These are phyloP conservation scores for Cryphonectria naterciae DNA, from an alignment of 2,329 filamentous ascomycete species.

Conservation along the genomic window DNA sequence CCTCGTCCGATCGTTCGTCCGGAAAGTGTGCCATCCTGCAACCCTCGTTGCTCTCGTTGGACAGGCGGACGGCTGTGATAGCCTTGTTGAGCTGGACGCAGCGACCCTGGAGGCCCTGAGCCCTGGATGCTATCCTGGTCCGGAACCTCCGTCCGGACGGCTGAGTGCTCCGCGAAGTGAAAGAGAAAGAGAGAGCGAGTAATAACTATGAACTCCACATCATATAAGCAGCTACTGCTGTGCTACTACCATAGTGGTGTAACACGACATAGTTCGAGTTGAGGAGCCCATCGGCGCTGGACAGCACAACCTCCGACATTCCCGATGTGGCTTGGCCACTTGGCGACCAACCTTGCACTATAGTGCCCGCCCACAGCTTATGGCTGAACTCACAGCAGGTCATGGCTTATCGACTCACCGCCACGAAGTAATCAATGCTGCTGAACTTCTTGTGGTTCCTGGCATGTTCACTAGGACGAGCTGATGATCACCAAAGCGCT, in stretches of 20 bases:
- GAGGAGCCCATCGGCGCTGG: neutral
- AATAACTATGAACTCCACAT: neutral
- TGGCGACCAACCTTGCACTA: neutral
- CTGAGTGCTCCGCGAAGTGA: neutral
- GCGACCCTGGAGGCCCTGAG: neutral
- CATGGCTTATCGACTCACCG: conserved; percentile 2
- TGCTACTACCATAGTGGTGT: neutral
- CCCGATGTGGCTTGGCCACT: conserved; percentile 15
- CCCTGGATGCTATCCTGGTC: neutral
- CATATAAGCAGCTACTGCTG: neutral
- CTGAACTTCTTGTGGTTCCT: neutral
- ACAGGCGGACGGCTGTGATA: conserved; percentile 2
- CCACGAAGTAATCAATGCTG: neutral
- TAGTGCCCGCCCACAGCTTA: neutral
- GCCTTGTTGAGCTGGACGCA: conserved; percentile 8
- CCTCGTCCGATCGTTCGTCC: conserved; percentile 9
- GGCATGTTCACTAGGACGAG: neutral
- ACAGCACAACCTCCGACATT: conserved; percentile 14
- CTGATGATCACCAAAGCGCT: neutral
- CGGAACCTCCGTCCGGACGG: neutral
- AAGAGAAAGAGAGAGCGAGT: neutral
- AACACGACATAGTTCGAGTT: neutral
- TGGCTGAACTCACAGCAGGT: neutral
- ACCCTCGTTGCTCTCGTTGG: neutral
- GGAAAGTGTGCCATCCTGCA: neutral